Evolutionary conservation across 371 early-diverging fungal genomes (phyloP).

Genomic region (Mucor indicus): DNA sequence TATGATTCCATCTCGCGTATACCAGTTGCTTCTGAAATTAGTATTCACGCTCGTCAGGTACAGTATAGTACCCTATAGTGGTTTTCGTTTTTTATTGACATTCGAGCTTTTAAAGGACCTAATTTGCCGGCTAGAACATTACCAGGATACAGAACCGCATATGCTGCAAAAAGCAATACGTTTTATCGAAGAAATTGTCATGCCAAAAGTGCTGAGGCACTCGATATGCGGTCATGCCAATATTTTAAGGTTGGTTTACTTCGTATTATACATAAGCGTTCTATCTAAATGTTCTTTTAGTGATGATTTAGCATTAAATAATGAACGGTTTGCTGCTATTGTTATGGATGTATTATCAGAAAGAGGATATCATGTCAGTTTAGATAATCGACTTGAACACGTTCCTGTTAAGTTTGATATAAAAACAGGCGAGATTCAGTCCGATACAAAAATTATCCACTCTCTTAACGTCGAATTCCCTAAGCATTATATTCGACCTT

Average conservation of each 20-base stretch:
- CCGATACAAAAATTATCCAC: constrained; percentile 53
- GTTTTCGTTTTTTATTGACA: too few relatives aligned
- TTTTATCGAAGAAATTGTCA: constrained; percentile 55
- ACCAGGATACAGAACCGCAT: constrained; percentile 55
- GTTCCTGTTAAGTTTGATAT: constrained; percentile 57
- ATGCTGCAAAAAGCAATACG: constrained; percentile 48
- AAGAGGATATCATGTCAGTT: constrained; percentile 62
- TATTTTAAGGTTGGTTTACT: constrained; percentile 60
- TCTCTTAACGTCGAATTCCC: constrained; percentile 63
- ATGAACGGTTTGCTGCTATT: constrained; percentile 56
- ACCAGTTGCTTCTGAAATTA: constrained; percentile 62
- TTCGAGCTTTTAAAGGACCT: constrained; percentile 55
- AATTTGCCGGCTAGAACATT: constrained; percentile 59
- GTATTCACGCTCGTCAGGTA: constrained; percentile 61
- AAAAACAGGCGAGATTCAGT: constrained; percentile 58
- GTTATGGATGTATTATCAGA: constrained; percentile 69
- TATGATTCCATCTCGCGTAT: constrained; percentile 67
- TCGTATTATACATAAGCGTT: background rate
- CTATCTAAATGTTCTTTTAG: constrained; percentile 23
- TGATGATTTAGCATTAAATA: constrained; percentile 41
- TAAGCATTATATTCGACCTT: constrained; percentile 63
- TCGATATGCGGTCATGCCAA: constrained; percentile 64
- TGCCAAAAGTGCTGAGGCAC: constrained; percentile 56
- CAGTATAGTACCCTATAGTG: too few relatives aligned
- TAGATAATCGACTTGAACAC: constrained; percentile 55